Conservation (phyloP, 164 flowering plant genomes). For the Amborella trichopoda region DNA sequence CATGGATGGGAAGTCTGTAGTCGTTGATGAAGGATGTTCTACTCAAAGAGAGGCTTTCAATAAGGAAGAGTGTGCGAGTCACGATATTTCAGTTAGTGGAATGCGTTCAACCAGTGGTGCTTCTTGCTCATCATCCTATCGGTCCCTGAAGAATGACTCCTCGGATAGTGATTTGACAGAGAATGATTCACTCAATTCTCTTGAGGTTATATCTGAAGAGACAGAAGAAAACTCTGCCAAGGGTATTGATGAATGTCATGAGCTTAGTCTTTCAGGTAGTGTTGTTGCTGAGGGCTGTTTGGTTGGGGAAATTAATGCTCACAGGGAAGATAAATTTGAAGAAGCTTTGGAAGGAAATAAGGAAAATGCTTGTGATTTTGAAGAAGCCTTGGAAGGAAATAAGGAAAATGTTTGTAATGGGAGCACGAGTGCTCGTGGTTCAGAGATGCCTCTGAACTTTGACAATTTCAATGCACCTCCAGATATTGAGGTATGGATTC, state of each 20-base stretch:
- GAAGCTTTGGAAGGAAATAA: too few species aligned
- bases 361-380: slow-evolving; percentile 13
- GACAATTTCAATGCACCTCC: slow-evolving; percentile 43
- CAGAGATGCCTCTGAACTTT: slow-evolving; percentile 42
- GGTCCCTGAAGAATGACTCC: too few species aligned
- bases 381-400: too few species aligned
- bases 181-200: too few species aligned
- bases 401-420: slow-evolving; percentile 9
- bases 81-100: too few species aligned
- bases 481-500: slow-evolving; percentile 84
- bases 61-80: slow-evolving; percentile 30
- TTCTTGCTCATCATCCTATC: too few species aligned
- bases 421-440: slow-evolving; percentile 3
- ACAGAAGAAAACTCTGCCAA: too few species aligned
- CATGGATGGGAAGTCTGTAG: slow-evolving; percentile 43
- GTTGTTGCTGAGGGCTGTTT: slow-evolving; percentile 2
- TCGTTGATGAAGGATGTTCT: slow-evolving; percentile 31
- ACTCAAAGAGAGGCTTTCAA: slow-evolving; percentile 17
- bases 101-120: too few species aligned
- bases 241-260: too few species aligned
- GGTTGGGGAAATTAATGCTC: slow-evolving; percentile 4
- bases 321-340: slow-evolving; percentile 4
- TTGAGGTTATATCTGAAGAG: too few species aligned
- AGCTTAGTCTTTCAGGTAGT: too few species aligned
- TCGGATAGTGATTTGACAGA: too few species aligned